phyloP scores from a whole-genome alignment of 2,329 filamentous ascomycete species.

The Zalaria obscura region DNA sequence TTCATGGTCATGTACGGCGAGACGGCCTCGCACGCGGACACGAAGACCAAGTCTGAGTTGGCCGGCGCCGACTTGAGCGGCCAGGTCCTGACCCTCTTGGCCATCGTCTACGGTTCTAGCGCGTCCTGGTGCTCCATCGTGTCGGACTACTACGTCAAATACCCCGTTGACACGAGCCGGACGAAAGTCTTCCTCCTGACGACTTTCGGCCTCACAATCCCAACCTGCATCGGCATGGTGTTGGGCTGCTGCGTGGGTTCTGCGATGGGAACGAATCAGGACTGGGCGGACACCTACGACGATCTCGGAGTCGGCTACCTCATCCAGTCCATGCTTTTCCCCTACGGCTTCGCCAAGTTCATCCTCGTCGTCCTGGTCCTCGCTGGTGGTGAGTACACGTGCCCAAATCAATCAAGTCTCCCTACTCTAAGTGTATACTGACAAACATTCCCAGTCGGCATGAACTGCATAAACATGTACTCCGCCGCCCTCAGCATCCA shows the following conservation, averaged over 20 bases:
- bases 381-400: slow-evolving; percentile 9
- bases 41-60: slow-evolving; percentile 15
- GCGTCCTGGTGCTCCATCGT: slow-evolving; percentile 27
- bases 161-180: slow-evolving; percentile 22
- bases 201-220: slow-evolving; percentile 25
- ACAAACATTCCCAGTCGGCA: slow-evolving; percentile 9
- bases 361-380: slow-evolving; percentile 25
- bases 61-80: slow-evolving; percentile 16
- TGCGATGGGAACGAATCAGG: slow-evolving; percentile 2
- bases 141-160: slow-evolving; percentile 30
- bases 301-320: slow-evolving; percentile 33
- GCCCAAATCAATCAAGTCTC: neutral
- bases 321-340: slow-evolving; percentile 30
- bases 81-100: slow-evolving; percentile 15
- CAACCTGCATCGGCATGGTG: slow-evolving; percentile 29
- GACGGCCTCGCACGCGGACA: slow-evolving; percentile 28
- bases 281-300: slow-evolving; percentile 24
- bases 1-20: slow-evolving; percentile 34
- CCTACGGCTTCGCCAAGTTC: slow-evolving; percentile 34
- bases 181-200: slow-evolving; percentile 28
- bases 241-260: slow-evolving; percentile 5
- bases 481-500: slow-evolving; percentile 30
- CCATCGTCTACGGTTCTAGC: slow-evolving; percentile 24
- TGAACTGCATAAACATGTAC: slow-evolving; percentile 28
- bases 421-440: too few relatives aligned